These are phyloP conservation scores for Calycina herbarum DNA, from an alignment of 2,329 filamentous ascomycete genomes.

Conservation along the genomic window DNA sequence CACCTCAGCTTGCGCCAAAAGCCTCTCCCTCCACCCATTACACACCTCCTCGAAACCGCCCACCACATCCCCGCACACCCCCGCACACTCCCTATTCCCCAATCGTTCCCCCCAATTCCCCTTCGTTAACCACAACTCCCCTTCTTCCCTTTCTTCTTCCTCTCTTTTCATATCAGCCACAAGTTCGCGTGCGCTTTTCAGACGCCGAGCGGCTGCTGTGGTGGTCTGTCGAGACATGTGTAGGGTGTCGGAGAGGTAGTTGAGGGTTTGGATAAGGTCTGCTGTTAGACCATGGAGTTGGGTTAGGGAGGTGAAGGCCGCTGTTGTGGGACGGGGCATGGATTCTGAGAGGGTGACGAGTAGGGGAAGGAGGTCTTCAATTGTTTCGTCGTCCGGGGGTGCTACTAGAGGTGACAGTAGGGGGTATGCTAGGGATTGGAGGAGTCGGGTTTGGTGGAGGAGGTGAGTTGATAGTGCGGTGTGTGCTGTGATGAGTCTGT, in stretches of 20 bases:
- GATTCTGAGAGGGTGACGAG: slow-evolving; percentile 63
- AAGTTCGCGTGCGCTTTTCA: slow-evolving; percentile 81
- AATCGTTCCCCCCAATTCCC: slow-evolving; percentile 83
- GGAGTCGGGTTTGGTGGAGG: slow-evolving; percentile 70
- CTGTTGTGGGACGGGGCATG: slow-evolving; percentile 64
- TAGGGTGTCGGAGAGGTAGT: slow-evolving; percentile 83
- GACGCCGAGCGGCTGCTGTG: slow-evolving; percentile 73
- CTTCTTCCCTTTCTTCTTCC: slow-evolving; percentile 78
- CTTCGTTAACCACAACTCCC: slow-evolving; percentile 75
- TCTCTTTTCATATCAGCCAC: slow-evolving; percentile 83
- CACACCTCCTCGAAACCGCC: slow-evolving; percentile 91
- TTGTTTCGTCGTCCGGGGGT: slow-evolving; percentile 61
- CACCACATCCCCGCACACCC: slow-evolving; percentile 83
- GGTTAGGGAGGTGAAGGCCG: slow-evolving; percentile 65
- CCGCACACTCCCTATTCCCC: slow-evolving; percentile 75
- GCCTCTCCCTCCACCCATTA: slow-evolving; percentile 75
- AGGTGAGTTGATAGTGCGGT: slow-evolving; percentile 74
- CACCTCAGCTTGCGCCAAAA: slow-evolving; percentile 59
- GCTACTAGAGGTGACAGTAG: slow-evolving; percentile 68
- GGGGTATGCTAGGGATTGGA: slow-evolving; percentile 71
- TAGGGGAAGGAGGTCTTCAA: slow-evolving; percentile 69
- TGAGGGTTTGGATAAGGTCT: slow-evolving; percentile 76
- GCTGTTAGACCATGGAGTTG: slow-evolving; percentile 69
- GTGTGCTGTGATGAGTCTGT: slow-evolving; percentile 72
- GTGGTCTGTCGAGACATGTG: slow-evolving; percentile 93